These are phyloP conservation scores for Mycena belliarum DNA, from an alignment of 768 basidiomycete genomes.

Conservation along the genomic window DNA sequence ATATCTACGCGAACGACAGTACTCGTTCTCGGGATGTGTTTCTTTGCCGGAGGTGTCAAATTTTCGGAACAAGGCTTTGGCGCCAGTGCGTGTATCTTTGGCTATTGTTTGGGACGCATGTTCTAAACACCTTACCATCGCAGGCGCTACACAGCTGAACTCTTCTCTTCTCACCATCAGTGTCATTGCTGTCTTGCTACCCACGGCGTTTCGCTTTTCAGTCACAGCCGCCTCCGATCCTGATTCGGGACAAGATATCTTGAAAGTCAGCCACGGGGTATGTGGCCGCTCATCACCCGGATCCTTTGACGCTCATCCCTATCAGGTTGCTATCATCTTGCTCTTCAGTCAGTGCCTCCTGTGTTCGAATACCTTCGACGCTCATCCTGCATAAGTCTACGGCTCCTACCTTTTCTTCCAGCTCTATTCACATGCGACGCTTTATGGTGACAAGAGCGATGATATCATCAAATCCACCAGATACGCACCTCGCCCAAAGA, in stretches of 20 bases:
- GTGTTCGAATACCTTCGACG: conserved; percentile 43
- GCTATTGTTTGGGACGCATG: not conserved
- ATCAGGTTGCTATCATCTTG: conserved; percentile 72
- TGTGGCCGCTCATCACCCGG: conserved; percentile 25
- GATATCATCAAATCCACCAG: conserved; percentile 36
- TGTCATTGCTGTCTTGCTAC: conserved; percentile 77
- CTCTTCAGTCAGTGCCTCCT: conserved; percentile 58
- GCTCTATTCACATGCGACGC: conserved; percentile 68
- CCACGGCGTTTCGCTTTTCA: conserved; percentile 77
- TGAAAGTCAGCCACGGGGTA: conserved; percentile 76
- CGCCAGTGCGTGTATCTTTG: conserved; percentile 48
- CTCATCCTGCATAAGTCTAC: conserved; percentile 60
- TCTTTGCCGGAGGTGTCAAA: conserved; percentile 79
- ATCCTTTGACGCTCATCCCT: not conserved
- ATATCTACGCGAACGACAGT: conserved; percentile 40
- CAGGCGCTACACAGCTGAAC: conserved; percentile 68
- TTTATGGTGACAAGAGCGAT: conserved; percentile 57
- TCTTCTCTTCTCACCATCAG: conserved; percentile 76
- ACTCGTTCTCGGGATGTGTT: conserved; percentile 87
- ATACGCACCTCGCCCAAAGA: conserved; percentile 36
- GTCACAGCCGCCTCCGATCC: conserved; percentile 29
- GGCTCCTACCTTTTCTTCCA: conserved; percentile 77
- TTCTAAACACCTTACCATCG: not conserved
- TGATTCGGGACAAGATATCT: conserved; percentile 46
- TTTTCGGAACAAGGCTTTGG: conserved; percentile 83